These are phyloP conservation scores for Talaromyces wortmannii DNA, from an alignment of 495 filamentous ascomycete species.

Conservation along the genomic window DNA sequence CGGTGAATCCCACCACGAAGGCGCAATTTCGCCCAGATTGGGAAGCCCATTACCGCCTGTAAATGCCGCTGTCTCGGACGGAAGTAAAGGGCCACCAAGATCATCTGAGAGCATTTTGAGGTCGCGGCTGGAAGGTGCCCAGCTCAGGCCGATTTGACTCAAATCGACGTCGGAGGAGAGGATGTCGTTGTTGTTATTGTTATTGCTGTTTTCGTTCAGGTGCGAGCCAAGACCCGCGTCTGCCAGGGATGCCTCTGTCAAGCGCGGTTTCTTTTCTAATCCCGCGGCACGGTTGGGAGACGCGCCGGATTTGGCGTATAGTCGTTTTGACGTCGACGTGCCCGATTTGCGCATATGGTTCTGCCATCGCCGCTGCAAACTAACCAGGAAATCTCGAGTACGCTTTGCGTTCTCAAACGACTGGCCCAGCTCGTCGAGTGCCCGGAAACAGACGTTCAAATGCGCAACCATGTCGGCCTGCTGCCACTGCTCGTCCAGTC, in stretches of 20 bases:
- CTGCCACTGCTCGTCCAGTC: slow-evolving; percentile 3
- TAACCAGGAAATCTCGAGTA: slow-evolving; percentile 36
- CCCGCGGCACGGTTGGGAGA: slow-evolving; percentile 1
- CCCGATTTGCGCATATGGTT: slow-evolving; percentile 36
- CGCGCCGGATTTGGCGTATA: slow-evolving; percentile 1
- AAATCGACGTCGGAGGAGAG: neutral
- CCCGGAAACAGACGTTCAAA: slow-evolving; percentile 41
- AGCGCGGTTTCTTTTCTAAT: slow-evolving; percentile 1
- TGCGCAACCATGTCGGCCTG: slow-evolving; percentile 37
- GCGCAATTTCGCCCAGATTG: slow-evolving; percentile 27
- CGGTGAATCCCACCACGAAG: slow-evolving; percentile 31
- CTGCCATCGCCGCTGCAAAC: slow-evolving; percentile 40
- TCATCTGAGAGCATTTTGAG: slow-evolving; percentile 23
- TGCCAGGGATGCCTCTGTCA: slow-evolving; percentile 2
- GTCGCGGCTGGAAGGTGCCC: slow-evolving; percentile 14
- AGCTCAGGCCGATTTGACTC: slow-evolving; percentile 7
- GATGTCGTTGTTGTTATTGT: neutral
- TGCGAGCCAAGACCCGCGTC: neutral
- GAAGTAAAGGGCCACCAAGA: slow-evolving; percentile 10
- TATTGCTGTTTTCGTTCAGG: slow-evolving; percentile 7
- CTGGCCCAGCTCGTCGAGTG: slow-evolving; percentile 37
- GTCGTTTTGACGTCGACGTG: slow-evolving; percentile 22
- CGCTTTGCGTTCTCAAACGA: slow-evolving; percentile 42
- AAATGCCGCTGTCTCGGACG: slow-evolving; percentile 12
- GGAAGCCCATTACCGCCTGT: slow-evolving; percentile 19